These are phyloP conservation scores for Eimeria falciformis DNA, from an alignment of 169 alveolate species.

Conservation along the genomic window DNA sequence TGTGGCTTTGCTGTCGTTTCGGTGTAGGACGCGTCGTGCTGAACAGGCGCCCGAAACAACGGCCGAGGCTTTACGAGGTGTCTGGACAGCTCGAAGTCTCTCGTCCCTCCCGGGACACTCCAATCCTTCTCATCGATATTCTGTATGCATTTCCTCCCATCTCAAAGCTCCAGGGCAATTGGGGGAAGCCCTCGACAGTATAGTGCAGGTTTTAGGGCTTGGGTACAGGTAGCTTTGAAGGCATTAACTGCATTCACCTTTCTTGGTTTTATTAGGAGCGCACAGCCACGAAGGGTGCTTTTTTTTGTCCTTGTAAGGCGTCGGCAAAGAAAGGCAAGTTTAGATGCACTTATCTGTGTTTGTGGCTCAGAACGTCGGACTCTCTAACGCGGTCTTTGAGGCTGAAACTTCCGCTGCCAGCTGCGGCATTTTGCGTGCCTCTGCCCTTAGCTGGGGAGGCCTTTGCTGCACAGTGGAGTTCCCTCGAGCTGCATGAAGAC, in stretches of 20 bases:
- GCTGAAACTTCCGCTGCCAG: conserved; percentile 54
- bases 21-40: conserved; percentile 42
- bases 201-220: too few relatives aligned
- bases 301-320: too few relatives aligned
- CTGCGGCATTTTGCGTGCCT: conserved; percentile 56
- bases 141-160: conserved; percentile 11
- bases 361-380: conserved; percentile 28
- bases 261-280: too few relatives aligned
- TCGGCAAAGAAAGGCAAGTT: too few relatives aligned
- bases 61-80: neutral
- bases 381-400: conserved; percentile 41
- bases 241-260: too few relatives aligned
- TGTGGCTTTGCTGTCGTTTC: too few relatives aligned
- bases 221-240: too few relatives aligned
- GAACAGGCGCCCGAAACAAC: conserved; percentile 3
- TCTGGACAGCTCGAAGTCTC: conserved; percentile 53
- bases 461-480: conserved; percentile 45
- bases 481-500: conserved; percentile 62
- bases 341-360: too few relatives aligned
- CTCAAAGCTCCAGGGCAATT: too few relatives aligned
- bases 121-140: conserved; percentile 24
- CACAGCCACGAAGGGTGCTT: too few relatives aligned
- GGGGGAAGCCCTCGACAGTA: too few relatives aligned
- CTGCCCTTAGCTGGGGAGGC: conserved; percentile 11
- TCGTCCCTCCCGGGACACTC: conserved; percentile 55